Conservation (phyloP, 108 stramenopile genomes). For the Chaetoceros muelleri region DNA sequence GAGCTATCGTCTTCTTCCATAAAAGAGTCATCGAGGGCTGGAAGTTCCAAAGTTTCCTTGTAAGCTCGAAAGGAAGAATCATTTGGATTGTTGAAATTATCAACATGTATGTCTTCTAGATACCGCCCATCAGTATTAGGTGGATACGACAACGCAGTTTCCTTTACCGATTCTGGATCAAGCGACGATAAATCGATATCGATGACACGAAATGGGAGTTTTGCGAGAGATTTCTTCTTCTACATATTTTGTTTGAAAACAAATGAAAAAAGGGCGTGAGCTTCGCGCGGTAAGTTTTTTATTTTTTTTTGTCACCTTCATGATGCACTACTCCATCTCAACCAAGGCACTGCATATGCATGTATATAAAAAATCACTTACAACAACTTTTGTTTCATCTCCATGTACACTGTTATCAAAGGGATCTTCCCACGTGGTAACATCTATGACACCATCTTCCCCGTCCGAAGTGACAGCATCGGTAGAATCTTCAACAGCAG, state of each 20-base stretch:
- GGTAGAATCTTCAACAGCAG: slow-evolving; percentile 17
- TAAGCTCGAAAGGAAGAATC: slow-evolving; percentile 61
- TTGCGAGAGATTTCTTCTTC: slow-evolving; percentile 5
- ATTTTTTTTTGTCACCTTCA: no score
- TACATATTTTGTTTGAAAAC: no score
- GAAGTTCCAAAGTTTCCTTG: slow-evolving; percentile 10
- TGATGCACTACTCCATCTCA: no score
- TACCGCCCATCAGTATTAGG: slow-evolving; percentile 20
- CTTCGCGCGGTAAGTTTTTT: no score
- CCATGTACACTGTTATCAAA: slow-evolving; percentile 12
- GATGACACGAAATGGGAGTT: slow-evolving; percentile 61
- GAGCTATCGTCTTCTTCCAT: neutral
- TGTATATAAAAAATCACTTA: no score
- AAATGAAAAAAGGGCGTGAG: no score
- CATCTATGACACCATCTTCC: slow-evolving; percentile 19
- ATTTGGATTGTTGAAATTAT: slow-evolving; percentile 56
- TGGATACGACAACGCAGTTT: neutral
- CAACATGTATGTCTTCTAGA: slow-evolving; percentile 28
- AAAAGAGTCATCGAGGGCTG: neutral
- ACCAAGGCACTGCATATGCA: no score
- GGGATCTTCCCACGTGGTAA: slow-evolving; percentile 75
- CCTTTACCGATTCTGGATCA: slow-evolving; percentile 6
- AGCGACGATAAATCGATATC: slow-evolving; percentile 33
- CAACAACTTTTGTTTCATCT: neutral
- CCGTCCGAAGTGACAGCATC: slow-evolving; percentile 29